Evolutionary conservation across 495 filamentous ascomycete species (phyloP).

Genomic region (Penicillium daleae): DNA sequence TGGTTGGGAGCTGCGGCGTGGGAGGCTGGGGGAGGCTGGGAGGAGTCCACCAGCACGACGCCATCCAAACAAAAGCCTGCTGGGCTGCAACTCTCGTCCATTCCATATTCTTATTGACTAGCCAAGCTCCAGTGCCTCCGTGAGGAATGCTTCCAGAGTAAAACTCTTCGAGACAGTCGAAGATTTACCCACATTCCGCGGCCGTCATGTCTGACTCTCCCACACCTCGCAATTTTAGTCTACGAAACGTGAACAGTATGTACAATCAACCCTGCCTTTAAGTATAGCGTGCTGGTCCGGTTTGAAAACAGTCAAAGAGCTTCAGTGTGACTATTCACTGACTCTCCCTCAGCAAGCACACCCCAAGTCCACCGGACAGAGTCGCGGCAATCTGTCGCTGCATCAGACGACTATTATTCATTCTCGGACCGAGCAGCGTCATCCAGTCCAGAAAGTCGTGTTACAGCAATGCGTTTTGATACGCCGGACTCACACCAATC

Average conservation of each 20-base stretch:
- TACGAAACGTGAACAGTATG: slow-evolving; percentile 39
- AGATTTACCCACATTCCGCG: slow-evolving; percentile 23
- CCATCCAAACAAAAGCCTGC: slow-evolving; percentile 33
- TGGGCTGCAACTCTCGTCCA: slow-evolving; percentile 16
- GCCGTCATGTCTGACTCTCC: slow-evolving; percentile 27
- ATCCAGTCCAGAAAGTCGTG: slow-evolving; percentile 50
- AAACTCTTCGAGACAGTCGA: slow-evolving; percentile 17
- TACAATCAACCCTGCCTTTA: slow-evolving; percentile 11
- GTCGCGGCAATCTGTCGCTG: slow-evolving; percentile 64
- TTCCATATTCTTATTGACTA: slow-evolving; percentile 21
- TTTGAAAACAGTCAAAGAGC: not conserved
- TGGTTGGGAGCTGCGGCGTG: slow-evolving; percentile 5
- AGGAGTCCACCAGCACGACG: slow-evolving; percentile 23
- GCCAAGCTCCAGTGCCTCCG: slow-evolving; percentile 14
- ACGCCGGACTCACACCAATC: slow-evolving; percentile 51
- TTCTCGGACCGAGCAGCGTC: slow-evolving; percentile 55
- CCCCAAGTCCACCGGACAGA: slow-evolving; percentile 56
- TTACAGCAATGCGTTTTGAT: slow-evolving; percentile 53
- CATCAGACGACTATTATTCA: slow-evolving; percentile 72
- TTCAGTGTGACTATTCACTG: slow-evolving; percentile 4
- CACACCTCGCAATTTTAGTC: slow-evolving; percentile 32
- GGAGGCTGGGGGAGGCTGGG: slow-evolving; percentile 41
- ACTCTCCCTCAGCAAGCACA: slow-evolving; percentile 47
- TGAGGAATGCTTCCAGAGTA: slow-evolving; percentile 34
- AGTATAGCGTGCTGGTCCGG: not conserved